Conservation (phyloP, 192 early-diverging fungal genomes). For the Coemansia sp. region DNA sequence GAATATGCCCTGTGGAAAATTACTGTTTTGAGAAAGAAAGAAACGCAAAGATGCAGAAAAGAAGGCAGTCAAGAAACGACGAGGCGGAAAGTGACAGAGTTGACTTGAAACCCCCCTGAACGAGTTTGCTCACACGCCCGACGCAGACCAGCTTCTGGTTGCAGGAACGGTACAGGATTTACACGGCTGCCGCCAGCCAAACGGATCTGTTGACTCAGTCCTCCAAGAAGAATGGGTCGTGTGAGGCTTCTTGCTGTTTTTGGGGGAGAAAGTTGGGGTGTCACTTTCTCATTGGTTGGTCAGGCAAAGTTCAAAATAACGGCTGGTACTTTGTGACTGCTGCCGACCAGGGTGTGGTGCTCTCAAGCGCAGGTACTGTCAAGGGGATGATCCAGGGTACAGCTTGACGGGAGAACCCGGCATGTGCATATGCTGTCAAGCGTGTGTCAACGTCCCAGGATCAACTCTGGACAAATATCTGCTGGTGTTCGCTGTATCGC, state of each 20-base stretch:
- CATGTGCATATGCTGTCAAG: no score
- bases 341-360: no score
- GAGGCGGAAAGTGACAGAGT: not conserved
- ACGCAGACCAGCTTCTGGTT: not conserved
- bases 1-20: not conserved
- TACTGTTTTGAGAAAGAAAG: not conserved
- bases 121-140: not conserved
- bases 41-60: constrained; percentile 9
- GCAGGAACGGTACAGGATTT: not conserved
- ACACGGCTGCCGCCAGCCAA: not conserved
- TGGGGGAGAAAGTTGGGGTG: not conserved
- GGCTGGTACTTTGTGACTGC: no score
- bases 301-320: not conserved
- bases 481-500: no score
- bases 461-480: no score
- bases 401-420: no score
- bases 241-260: not conserved
- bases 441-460: no score
- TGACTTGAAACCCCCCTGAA: not conserved
- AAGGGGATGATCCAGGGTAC: no score
- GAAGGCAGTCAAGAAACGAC: not conserved
- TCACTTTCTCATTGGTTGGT: constrained; percentile 1
- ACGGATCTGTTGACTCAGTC: not conserved
- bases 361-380: no score
- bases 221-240: not conserved